Base-by-base conservation (phyloP, 2,329 filamentous ascomycete genomes). In the Didymella pomorum region DNA sequence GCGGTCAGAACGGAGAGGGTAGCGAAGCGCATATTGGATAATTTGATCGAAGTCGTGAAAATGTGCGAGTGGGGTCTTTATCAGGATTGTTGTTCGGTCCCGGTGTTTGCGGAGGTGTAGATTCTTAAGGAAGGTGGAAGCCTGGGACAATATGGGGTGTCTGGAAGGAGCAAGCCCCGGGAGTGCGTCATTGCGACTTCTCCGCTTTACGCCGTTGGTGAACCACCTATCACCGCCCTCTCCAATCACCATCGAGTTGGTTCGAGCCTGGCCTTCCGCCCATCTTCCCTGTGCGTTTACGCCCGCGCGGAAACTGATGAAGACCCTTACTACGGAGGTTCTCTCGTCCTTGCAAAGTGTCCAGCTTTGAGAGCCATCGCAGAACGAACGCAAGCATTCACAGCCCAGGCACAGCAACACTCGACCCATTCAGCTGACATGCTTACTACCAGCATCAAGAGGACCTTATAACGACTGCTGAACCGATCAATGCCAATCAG, bases 11-110 rank as follows among this genome's bases (percentile, higher is more conserved):
- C 76, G 52, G 86, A 78, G 62, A 85, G 73, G 67, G 89, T 70
- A 60, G 84, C 75, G 68, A 88, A 79, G 79, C 85, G 91, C 91
- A 94, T 95, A 56, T 61, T 83, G 56, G 44, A 6, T 8, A 29
- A 5, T 42, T 46, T 16, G 43, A 45, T 47, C 31, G 54, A 28
- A 39, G 28, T n/a, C 31, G 20, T 21, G 37, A 23, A 12, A 14
- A 14, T 8, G 29, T 42, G 51, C 37, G 46, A 47, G 44, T 18
- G 41, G 23, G 4, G 33, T 20, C 11, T 25, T 45, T 56, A 37
- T 39, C 18, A 18, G 25, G 35, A 23, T 45, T 6, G 12, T 42
- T 47, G 2, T 31, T n/a, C 5, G 31, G 41, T 18, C 43, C 20
- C 16, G 12, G 10, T 50, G 26, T 46, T 52, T 16, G 47, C 28